Evolutionary conservation across 805 yeast species (phyloP).

Genomic region (Candida peoriensis): DNA sequence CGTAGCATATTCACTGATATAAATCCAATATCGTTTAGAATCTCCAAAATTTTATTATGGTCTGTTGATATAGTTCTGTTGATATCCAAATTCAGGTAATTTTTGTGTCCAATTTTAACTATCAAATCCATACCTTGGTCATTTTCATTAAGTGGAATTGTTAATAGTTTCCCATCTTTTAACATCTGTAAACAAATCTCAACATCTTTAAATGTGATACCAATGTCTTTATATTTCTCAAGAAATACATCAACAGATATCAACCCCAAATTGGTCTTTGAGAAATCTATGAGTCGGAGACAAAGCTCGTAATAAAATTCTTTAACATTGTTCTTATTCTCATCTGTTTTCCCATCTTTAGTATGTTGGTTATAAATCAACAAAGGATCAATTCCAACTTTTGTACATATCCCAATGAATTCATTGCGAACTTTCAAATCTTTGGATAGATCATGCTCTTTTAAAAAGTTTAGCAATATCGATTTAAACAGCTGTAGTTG

Average conservation of each 20-base stretch:
- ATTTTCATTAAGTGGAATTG: too few species aligned
- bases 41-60: slow-evolving; percentile 64
- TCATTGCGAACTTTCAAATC: slow-evolving; percentile 64
- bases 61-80: slow-evolving; percentile 63
- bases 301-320: slow-evolving; percentile 67
- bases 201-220: slow-evolving; percentile 45
- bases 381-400: slow-evolving; percentile 83
- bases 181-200: slow-evolving; percentile 50
- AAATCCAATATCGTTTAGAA: slow-evolving; percentile 74
- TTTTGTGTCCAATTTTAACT: slow-evolving; percentile 58
- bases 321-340: slow-evolving; percentile 13
- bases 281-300: slow-evolving; percentile 69
- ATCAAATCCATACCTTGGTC: slow-evolving; percentile 51
- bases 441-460: slow-evolving; percentile 62
- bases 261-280: slow-evolving; percentile 80
- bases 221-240: slow-evolving; percentile 27
- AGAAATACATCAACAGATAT: slow-evolving; percentile 55
- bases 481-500: slow-evolving; percentile 76
- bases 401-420: slow-evolving; percentile 69
- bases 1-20: slow-evolving; percentile 57
- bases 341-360: slow-evolving; percentile 23
- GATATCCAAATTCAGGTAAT: slow-evolving; percentile 48
- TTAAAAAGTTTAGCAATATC: slow-evolving; percentile 70
- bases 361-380: too few species aligned
- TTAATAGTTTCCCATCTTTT: too few species aligned